These are phyloP conservation scores for Fragaria ananassa DNA, from an alignment of 306 rosid genomes.

Conservation along the genomic window DNA sequence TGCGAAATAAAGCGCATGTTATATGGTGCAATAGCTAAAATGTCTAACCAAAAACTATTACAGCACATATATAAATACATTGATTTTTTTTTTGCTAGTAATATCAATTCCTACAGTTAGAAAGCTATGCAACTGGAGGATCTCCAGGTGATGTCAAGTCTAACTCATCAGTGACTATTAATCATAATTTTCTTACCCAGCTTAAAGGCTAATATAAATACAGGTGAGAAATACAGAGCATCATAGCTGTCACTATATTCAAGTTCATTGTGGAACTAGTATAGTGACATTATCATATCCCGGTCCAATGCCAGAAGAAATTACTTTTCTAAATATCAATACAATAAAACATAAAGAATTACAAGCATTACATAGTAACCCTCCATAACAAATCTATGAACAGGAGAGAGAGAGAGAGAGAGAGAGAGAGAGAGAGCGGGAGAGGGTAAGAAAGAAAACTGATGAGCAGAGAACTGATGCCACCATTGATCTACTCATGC, in stretches of 20 bases:
- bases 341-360: neutral
- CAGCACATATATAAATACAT: neutral
- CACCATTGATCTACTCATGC: neutral
- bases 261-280: neutral
- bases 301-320: neutral
- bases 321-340: neutral
- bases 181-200: neutral
- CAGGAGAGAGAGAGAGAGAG: neutral
- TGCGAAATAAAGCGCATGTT: constrained; percentile 22
- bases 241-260: neutral
- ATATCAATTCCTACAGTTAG: neutral
- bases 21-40: constrained; percentile 2
- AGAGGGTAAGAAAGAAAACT: too few species aligned
- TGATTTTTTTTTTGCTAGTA: neutral
- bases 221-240: neutral
- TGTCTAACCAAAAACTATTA: neutral
- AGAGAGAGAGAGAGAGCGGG: neutral
- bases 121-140: neutral
- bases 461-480: neutral
- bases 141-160: neutral
- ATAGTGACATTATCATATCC: neutral
- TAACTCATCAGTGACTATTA: neutral
- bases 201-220: neutral
- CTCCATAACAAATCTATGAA: neutral
- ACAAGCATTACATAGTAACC: neutral